Evolutionary conservation across 805 yeast species (phyloP), one percentile per base, ranked within the genome.

Genomic region (Wickerhamiella hasegawae): DNA sequence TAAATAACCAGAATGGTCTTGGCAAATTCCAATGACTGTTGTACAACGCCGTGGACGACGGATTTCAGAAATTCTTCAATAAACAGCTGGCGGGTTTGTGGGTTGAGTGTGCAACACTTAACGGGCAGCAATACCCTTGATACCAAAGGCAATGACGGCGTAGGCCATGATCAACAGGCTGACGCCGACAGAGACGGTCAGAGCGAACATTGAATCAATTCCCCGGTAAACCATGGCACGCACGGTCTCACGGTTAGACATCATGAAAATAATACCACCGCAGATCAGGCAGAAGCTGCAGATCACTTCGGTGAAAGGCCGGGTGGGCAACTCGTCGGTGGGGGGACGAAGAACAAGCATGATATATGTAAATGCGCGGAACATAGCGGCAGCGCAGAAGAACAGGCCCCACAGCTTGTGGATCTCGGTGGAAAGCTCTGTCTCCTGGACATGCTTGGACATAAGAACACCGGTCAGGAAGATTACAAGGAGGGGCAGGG

Each of bases 381-480:
- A 72, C 10, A 73, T 67, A 3, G 95, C 78, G 2, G 84, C 97
- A 45, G 71, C 69, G n/a, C 85, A 68, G 39, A 90, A 65, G 49
- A 90, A 57, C 39, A 68, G 66, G 5, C 98, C 98, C 98, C 98
- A 90, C 58, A 84, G 96, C 36, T 69, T 60, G 55, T 90, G 98
- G 42, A 90, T 70, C 14, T 58, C 62, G 2, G 96, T 83, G 2
- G 95, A 75, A 22, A 78, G 66, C 36, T 54, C 62, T 1, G 90
- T 76, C 4, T 85, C 79, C 57, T 90, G 98, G 27, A 73, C 74
- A 57, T 90, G 98, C 55, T 78, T 82, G 1, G 96, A 84, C 98
- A 90, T 90, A 42, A 90, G 65, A 11, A 77, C 67, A 20, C 98
- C 98, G 1, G 97, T 90, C 94, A 95, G 90, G 59, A 81, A 90